Conservation (phyloP, 2,329 filamentous ascomycete genomes). For the Chaetomiaceae sp. region DNA sequence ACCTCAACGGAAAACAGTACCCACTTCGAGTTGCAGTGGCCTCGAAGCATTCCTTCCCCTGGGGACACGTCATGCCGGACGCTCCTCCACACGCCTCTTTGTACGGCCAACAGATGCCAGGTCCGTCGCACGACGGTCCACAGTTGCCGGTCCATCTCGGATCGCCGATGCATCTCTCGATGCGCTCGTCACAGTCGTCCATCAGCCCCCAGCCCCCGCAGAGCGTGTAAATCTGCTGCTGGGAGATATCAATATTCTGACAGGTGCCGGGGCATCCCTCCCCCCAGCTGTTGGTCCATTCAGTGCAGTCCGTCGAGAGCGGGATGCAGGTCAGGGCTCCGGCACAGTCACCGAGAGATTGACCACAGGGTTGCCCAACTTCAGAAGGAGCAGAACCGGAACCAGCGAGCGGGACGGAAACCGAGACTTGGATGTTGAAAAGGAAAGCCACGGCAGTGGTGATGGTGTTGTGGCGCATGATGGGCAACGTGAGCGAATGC, state of each 20-base stretch:
- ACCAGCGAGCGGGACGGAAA: not conserved
- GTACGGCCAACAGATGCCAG: conserved; percentile 14
- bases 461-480: not conserved
- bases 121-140: conserved; percentile 16
- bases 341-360: conserved; percentile 13
- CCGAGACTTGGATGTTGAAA: not conserved
- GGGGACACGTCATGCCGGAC: not conserved
- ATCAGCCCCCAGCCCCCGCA: conserved; percentile 15
- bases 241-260: conserved; percentile 8
- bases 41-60: conserved; percentile 15
- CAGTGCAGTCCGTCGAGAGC: conserved; percentile 13
- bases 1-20: conserved; percentile 12
- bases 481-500: not conserved
- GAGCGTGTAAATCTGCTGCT: conserved; percentile 15
- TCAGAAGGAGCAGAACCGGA: not conserved
- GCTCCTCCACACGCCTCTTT: conserved; percentile 10
- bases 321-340: conserved; percentile 18
- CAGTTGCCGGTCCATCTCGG: conserved; percentile 6
- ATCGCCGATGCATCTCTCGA: conserved; percentile 15
- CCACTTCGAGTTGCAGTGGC: not conserved
- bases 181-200: conserved; percentile 18
- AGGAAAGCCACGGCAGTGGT: not conserved
- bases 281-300: not conserved
- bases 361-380: not conserved
- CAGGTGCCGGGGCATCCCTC: conserved; percentile 15